phyloP scores from a whole-genome alignment of 768 basidiomycete species.

The Austroboletus eburneus region DNA sequence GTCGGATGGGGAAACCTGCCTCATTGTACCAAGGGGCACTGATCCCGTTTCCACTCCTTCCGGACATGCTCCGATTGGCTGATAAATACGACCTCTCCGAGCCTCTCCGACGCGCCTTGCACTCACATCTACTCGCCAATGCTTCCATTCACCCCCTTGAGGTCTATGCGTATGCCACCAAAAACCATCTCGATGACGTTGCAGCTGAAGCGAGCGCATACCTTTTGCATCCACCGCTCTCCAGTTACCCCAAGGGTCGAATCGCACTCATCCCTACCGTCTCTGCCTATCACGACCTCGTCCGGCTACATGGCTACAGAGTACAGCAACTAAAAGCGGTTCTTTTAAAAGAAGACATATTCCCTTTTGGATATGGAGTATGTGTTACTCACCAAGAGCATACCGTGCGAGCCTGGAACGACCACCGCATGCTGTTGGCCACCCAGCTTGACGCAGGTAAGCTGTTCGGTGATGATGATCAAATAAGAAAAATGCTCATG shows the following conservation, averaged over 20 bases:
- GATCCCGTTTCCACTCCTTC: constrained; percentile 64
- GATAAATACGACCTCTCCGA: constrained; percentile 65
- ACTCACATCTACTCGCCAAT: constrained; percentile 52
- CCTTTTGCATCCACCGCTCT: constrained; percentile 49
- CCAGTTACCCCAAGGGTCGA: constrained; percentile 48
- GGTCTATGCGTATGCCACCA: constrained; percentile 56
- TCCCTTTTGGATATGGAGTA: constrained; percentile 68
- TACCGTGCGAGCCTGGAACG: constrained; percentile 49
- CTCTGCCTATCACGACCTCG: constrained; percentile 59
- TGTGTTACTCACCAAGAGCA: constrained; percentile 50
- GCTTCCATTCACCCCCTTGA: constrained; percentile 48
- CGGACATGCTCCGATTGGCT: constrained; percentile 49
- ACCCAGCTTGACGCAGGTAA: constrained; percentile 52
- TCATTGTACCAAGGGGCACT: constrained; percentile 37
- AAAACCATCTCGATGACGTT: constrained; percentile 39
- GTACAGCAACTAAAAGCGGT: constrained; percentile 49
- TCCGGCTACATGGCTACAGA: constrained; percentile 55
- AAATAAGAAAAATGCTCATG: constrained; percentile 5
- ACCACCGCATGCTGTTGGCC: constrained; percentile 42
- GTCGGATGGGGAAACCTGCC: constrained; percentile 30
- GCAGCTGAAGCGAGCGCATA: constrained; percentile 58
- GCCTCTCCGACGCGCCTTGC: constrained; percentile 39
- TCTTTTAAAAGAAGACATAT: constrained; percentile 57
- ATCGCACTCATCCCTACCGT: constrained; percentile 53
- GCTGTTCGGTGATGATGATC: not conserved